Percentiles rank a stretch among this genome's conserved stretches.
Evolutionary conservation across 257 asterid genomes (phyloP).

Genomic region (Henckelia pumila): DNA sequence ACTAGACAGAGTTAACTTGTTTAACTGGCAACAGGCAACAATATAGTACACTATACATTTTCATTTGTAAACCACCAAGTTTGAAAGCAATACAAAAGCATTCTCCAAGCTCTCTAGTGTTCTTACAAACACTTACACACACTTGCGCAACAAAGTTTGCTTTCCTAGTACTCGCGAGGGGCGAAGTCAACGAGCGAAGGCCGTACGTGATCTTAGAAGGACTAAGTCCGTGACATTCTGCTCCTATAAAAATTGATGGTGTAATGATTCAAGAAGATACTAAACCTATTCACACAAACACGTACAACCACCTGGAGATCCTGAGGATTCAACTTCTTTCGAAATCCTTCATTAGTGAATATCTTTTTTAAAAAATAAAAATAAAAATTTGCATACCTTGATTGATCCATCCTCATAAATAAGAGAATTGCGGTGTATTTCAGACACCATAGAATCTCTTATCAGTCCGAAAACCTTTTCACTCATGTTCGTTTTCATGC

Average conservation of each 20-base stretch:
- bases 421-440: constrained; percentile 62
- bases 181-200: no score
- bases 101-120: no score
- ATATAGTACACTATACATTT: not conserved
- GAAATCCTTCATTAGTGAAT: not conserved
- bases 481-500: constrained; percentile 82
- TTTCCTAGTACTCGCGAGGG: no score
- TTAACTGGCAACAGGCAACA: not conserved
- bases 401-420: constrained; percentile 70
- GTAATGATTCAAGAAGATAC: not conserved
- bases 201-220: no score
- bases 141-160: no score
- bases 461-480: constrained; percentile 80
- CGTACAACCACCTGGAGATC: not conserved
- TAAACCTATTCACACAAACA: not conserved
- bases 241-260: not conserved
- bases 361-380: constrained; percentile 7
- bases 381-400: constrained; percentile 47
- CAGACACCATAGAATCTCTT: constrained; percentile 73
- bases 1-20: constrained; percentile 1
- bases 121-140: no score
- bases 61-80: no score
- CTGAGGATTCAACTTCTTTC: constrained; percentile 12
- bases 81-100: no score
- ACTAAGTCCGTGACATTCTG: no score